Evolutionary conservation across 192 early-diverging fungal species (phyloP).

Genomic region (Coemansia sp.): DNA sequence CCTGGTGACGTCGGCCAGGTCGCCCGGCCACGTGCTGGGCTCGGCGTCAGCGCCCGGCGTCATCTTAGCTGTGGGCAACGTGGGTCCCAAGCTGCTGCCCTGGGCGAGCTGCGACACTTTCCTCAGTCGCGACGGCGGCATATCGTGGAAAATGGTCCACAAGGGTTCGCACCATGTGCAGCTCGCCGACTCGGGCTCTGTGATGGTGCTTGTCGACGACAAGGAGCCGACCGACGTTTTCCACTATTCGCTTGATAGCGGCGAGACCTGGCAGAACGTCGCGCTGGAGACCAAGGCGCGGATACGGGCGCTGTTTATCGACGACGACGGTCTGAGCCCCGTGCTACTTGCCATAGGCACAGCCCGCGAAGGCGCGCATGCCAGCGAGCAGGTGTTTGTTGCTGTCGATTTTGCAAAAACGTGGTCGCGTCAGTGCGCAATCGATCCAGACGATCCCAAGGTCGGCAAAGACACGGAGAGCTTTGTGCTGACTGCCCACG

Average conservation of each 20-base stretch:
- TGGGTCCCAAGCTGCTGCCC: conserved; percentile 66
- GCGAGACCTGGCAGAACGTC: conserved; percentile 64
- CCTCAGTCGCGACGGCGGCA: conserved; percentile 79
- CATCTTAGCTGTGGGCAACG: conserved; percentile 89
- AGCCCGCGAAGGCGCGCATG: conserved; percentile 20
- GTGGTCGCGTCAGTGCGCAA: conserved; percentile 66
- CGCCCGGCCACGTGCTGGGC: conserved; percentile 73
- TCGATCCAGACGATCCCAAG: conserved; percentile 58
- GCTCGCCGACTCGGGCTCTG: conserved; percentile 76
- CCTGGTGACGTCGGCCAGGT: conserved; percentile 69
- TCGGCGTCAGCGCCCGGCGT: conserved; percentile 74
- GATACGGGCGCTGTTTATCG: conserved; percentile 69
- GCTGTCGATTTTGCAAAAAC: conserved; percentile 71
- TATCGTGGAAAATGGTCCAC: conserved; percentile 67
- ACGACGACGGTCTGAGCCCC: conserved; percentile 75
- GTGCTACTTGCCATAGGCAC: conserved; percentile 66
- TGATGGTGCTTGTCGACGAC: conserved; percentile 74
- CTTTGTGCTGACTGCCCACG: conserved; percentile 33
- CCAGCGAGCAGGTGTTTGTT: conserved; percentile 51
- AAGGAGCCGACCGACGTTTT: conserved; percentile 57
- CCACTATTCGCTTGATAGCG: conserved; percentile 76
- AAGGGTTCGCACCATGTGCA: conserved; percentile 82
- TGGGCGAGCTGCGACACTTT: conserved; percentile 85
- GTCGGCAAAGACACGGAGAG: conserved; percentile 32
- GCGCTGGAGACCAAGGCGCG: conserved; percentile 57